Evolutionary conservation across 805 yeast genomes (phyloP), one percentile per base, ranked within the genome.

Genomic region (Blastobotrys mokoenaii): DNA sequence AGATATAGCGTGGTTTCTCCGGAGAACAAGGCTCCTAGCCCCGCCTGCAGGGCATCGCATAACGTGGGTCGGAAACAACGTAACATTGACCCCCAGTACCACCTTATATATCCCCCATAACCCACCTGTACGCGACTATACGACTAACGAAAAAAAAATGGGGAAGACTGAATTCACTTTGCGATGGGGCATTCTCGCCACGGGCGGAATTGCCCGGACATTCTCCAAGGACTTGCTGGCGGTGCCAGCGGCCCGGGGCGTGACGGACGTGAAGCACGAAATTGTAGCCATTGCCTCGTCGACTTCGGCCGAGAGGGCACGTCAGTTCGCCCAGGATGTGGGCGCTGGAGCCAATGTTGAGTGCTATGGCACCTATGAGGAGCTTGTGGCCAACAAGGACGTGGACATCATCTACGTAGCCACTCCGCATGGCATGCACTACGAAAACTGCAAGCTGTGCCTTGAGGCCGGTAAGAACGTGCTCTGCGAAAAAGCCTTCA

Each of bases 401-500:
- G 66, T 76, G 34, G 73, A 76, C 44, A 63, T 70, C n/a, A 66
- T 77, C 34, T 77, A 77, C 52, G 62, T 77, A 33, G 81, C 79
- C 2, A 66, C 77, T 8, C 81, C 81, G 2, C 80, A 77, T 61
- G 61, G 68, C 12, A 62, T 67, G 53, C 82, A 77, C 57, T 66
- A 69, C 43, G 72, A 70, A 37, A 72, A 69, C 47, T 70, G 70
- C 6, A 55, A 67, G 43, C 51, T 58, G 38, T 73, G 77, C 7
- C 60, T 76, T 44, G 56, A 63, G 15, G 63, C 68, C 38, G 74
- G 70, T 17, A 71, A 73, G 48, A 73, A 74, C 55, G 77, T 76
- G 16, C 61, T 77, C 40, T 72, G 77, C 53, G 82, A 77, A 49
- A 77, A 77, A 56, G 77, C 81, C 6, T 61, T 75, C 51, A 70